phyloP scores from a whole-genome alignment of 2,329 filamentous ascomycete genomes.

The Hirsutella rhossiliensis region DNA sequence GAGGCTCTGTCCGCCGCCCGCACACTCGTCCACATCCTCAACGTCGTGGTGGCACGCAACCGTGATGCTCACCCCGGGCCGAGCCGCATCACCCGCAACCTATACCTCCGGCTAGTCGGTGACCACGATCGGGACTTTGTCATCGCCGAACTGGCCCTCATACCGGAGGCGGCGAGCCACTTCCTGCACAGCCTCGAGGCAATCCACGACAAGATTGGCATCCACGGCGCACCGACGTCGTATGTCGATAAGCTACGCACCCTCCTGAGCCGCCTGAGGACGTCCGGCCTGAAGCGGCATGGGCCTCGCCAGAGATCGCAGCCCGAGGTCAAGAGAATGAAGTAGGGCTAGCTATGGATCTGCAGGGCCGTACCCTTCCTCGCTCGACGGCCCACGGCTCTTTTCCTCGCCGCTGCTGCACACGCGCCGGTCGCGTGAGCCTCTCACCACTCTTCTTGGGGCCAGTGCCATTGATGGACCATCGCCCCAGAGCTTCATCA shows the following conservation, averaged over 20 bases:
- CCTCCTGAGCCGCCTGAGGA: slow-evolving; percentile 18
- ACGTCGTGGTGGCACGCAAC: slow-evolving; percentile 28
- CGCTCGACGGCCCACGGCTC: neutral
- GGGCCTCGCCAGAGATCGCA: slow-evolving; percentile 11
- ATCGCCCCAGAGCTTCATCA: no score
- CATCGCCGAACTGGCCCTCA: slow-evolving; percentile 27
- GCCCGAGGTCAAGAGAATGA: slow-evolving; percentile 21
- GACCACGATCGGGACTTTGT: slow-evolving; percentile 31
- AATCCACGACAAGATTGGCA: slow-evolving; percentile 18
- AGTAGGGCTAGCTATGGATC: slow-evolving; percentile 9
- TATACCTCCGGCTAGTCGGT: slow-evolving; percentile 36
- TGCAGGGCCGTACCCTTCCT: neutral
- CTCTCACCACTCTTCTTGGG: no score
- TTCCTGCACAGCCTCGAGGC: slow-evolving; percentile 26
- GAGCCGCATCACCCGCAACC: slow-evolving; percentile 24
- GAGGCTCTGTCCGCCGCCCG: slow-evolving; percentile 34
- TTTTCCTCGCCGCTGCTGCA: no score
- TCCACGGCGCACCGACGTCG: slow-evolving; percentile 19
- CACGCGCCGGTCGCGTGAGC: no score
- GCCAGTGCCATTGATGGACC: no score
- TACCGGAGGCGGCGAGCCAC: slow-evolving; percentile 31
- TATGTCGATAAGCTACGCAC: slow-evolving; percentile 23
- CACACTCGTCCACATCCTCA: slow-evolving; percentile 35
- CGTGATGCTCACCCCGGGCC: slow-evolving; percentile 19
- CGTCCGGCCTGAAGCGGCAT: slow-evolving; percentile 20